Conservation (phyloP, 768 basidiomycete genomes). For the Scleroderma bovista region DNA sequence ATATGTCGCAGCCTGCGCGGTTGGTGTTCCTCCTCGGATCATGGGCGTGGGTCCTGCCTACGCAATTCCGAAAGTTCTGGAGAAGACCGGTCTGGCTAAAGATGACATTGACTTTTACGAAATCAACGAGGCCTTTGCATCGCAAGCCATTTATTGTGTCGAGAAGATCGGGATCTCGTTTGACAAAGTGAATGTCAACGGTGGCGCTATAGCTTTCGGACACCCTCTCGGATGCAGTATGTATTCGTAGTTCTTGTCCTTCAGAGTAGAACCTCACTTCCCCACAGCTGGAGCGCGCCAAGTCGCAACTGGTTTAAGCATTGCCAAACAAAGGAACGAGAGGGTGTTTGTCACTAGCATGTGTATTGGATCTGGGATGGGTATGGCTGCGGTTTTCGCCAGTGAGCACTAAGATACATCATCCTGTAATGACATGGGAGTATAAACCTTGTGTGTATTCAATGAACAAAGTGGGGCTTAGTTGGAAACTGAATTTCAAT, state of each 20-base stretch:
- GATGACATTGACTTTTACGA: slow-evolving; percentile 87
- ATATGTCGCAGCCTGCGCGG: slow-evolving; percentile 61
- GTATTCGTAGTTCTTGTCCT: slow-evolving; percentile 27
- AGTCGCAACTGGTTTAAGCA: slow-evolving; percentile 77
- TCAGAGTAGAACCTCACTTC: slow-evolving; percentile 1
- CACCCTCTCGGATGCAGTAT: slow-evolving; percentile 82
- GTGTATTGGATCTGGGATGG: slow-evolving; percentile 90
- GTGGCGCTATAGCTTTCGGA: slow-evolving; percentile 86
- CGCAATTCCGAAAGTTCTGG: slow-evolving; percentile 75
- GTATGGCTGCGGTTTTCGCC: slow-evolving; percentile 84
- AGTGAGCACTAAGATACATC: slow-evolving; percentile 58
- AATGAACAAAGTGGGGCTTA: not conserved
- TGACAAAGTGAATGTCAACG: slow-evolving; percentile 80
- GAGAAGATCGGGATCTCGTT: slow-evolving; percentile 63
- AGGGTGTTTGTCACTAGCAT: slow-evolving; percentile 86
- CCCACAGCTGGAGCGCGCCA: slow-evolving; percentile 73
- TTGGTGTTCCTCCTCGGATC: slow-evolving; percentile 81
- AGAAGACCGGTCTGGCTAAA: slow-evolving; percentile 55
- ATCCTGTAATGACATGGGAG: not conserved
- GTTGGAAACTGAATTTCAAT: no score
- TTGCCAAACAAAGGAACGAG: slow-evolving; percentile 69
- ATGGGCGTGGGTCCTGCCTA: slow-evolving; percentile 92
- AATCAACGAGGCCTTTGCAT: slow-evolving; percentile 90
- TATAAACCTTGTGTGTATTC: not conserved
- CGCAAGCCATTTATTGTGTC: slow-evolving; percentile 71